These are phyloP conservation scores for Leccinum pellstonianum DNA, from an alignment of 768 basidiomycete genomes.

Conservation along the genomic window DNA sequence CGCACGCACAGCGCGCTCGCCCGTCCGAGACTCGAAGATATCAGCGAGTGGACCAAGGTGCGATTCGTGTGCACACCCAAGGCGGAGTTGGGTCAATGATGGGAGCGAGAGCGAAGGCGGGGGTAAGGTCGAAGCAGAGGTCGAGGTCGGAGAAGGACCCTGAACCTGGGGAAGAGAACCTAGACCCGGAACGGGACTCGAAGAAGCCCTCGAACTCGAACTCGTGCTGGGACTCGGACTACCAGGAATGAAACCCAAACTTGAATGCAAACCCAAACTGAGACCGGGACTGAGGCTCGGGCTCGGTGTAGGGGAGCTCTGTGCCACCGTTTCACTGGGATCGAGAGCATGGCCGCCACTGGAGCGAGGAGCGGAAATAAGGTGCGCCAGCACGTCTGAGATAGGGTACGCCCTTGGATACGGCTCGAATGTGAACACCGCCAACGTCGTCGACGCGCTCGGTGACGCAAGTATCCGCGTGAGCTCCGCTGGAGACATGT, in stretches of 20 bases:
- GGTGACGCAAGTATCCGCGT: conserved; percentile 19
- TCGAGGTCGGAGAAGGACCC: not conserved
- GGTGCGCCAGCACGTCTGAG: conserved; percentile 18
- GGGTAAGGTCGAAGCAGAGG: not conserved
- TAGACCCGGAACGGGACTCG: not conserved
- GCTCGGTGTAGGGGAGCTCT: not conserved
- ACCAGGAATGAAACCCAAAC: not conserved
- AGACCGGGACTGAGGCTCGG: not conserved
- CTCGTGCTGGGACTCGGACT: not conserved
- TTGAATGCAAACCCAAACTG: not conserved
- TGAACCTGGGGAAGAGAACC: not conserved
- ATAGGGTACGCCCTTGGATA: conserved; percentile 19
- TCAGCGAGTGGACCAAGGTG: conserved; percentile 16
- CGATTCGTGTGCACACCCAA: conserved; percentile 24
- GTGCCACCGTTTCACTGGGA: not conserved
- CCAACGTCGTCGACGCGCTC: conserved; percentile 15
- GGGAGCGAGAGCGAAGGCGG: conserved; percentile 10
- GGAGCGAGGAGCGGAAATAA: not conserved
- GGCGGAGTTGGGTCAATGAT: conserved; percentile 18
- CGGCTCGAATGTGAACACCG: conserved; percentile 26
- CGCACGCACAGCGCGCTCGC: conserved; percentile 8
- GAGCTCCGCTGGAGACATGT: conserved; percentile 24
- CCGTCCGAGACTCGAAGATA: conserved; percentile 20
- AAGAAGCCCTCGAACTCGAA: not conserved
- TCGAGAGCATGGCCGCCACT: not conserved